A percentile compares a stretch with the other conserved stretches of the same genome.
Evolutionary conservation across 441 rosid genomes (phyloP).

Genomic region (Adansonia gregorii): DNA sequence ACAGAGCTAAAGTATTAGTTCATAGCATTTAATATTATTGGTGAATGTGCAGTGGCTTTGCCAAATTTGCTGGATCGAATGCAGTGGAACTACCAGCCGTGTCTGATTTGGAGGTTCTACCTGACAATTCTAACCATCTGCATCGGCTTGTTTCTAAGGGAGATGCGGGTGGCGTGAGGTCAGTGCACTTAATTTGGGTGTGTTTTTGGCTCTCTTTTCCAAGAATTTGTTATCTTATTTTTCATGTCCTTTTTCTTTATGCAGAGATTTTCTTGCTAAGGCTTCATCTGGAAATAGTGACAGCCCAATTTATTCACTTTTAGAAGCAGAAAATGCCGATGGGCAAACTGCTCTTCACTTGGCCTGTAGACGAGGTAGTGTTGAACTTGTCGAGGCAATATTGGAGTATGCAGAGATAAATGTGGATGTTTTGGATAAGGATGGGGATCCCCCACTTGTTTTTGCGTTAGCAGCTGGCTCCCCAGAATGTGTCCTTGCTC

Average conservation of each 20-base stretch:
- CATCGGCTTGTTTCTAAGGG: constrained; percentile 85
- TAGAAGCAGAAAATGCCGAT: constrained; percentile 87
- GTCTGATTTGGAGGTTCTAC: constrained; percentile 54
- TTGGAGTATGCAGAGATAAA: constrained; percentile 67
- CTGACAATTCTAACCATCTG: constrained; percentile 60
- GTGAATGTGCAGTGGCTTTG: constrained; percentile 57
- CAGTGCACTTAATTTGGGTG: constrained; percentile 33
- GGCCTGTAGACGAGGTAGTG: constrained; percentile 97
- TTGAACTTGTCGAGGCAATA: constrained; percentile 79
- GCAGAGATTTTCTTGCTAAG: constrained; percentile 77
- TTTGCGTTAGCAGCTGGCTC: constrained; percentile 99
- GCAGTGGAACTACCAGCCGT: constrained; percentile 52
- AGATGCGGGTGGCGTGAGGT: constrained; percentile 80
- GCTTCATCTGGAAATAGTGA: constrained; percentile 61
- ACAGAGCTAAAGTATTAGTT: constrained; percentile 14
- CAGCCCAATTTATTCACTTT: constrained; percentile 50
- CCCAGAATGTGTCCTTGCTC: constrained; percentile 89
- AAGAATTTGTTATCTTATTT: constrained; percentile 27
- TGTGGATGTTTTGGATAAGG: constrained; percentile 90
- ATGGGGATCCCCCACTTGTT: constrained; percentile 97
- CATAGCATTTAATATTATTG: constrained; percentile 27
- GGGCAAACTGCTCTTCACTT: constrained; percentile 96
- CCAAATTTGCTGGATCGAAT: constrained; percentile 57
- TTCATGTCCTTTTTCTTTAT: not conserved
- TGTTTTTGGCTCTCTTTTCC: constrained; percentile 16